phyloP scores from a whole-genome alignment of 306 rosid genomes.

The Lagenaria siceraria region DNA sequence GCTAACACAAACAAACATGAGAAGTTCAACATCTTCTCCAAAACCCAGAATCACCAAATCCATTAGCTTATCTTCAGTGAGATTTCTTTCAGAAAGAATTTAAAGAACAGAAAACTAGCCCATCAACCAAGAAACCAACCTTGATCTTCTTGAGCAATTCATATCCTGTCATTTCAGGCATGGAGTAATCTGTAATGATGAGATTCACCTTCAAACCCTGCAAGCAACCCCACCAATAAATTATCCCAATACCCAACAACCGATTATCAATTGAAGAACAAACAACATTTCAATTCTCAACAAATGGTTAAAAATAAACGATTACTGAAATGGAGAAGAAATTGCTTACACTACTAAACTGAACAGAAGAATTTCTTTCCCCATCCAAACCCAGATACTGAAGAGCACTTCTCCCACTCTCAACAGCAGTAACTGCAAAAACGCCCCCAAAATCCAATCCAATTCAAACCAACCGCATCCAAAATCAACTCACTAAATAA shows the following conservation, averaged over 20 bases:
- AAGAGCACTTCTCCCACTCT: constrained; percentile 86
- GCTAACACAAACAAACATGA: background rate
- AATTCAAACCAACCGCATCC: background rate
- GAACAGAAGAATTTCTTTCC: constrained; percentile 45
- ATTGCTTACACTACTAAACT: constrained; percentile 58
- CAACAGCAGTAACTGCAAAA: constrained; percentile 78
- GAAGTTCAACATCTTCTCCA: background rate
- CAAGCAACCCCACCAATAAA: background rate
- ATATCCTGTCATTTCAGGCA: constrained; percentile 99
- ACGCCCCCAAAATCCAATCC: background rate
- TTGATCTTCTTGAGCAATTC: constrained; percentile 85
- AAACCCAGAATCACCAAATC: background rate
- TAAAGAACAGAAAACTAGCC: background rate
- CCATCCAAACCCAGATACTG: constrained; percentile 87
- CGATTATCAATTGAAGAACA: background rate
- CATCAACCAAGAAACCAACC: constrained; percentile 24
- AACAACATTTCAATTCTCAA: too few species aligned
- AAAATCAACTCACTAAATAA: background rate
- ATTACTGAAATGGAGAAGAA: background rate
- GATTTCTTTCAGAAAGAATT: background rate
- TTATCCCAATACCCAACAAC: background rate
- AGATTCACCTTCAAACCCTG: constrained; percentile 82
- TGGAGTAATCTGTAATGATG: constrained; percentile 89
- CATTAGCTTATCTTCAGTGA: background rate
- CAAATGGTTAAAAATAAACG: background rate